Base-by-base conservation (phyloP, 805 yeast genomes). In the Starmerella powellii region DNA sequence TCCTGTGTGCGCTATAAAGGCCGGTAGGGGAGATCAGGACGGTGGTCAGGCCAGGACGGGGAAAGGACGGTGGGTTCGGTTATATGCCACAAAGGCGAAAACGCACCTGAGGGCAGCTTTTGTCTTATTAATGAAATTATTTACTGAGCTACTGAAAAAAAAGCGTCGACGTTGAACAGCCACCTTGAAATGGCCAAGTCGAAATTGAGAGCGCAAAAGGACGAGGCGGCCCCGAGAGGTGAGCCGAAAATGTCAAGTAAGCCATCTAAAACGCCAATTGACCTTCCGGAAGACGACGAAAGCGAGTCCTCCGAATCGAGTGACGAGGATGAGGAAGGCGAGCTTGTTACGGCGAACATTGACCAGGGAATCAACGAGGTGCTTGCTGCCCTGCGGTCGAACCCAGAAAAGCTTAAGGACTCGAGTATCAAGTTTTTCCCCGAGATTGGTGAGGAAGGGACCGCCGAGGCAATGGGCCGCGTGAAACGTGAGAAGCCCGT, bases 301-400 rank as follows among this genome's bases (percentile, higher is more conserved):
- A 30, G 19, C 33, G 33, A 30, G 19, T 17, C 19, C 8, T 30
- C 17, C 6, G 29, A 6, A n/a, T 8, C 29, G 12, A 13, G 28
- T 24, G 85, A 77, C 3, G 98, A 88, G 62, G 98, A 91, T 58
- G 95, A 87, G 46, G 78, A 61, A 51, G 98, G 95, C 40, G 94
- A 86, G 24, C 65, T 91, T 38, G 69, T 84, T 40, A 88, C 96
- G 0, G 85, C 75, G 37, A 86, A 81, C 38, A 83, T 91, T 8
- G 96, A 91, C 49, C 61, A 68, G 16, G 93, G 93, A 19, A 77
- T 91, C 50, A 67, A 71, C 39, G 70, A 76, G 33, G 94, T 91
- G 2, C 61, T 91, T 38, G 56, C 64, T 15, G 80, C 95, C 0
- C 71, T 91, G 46, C 76, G 73, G 55, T 77, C 83, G 40, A 88